Conservation (phyloP, 2,329 filamentous ascomycete genomes). For the Eutypa lata region DNA sequence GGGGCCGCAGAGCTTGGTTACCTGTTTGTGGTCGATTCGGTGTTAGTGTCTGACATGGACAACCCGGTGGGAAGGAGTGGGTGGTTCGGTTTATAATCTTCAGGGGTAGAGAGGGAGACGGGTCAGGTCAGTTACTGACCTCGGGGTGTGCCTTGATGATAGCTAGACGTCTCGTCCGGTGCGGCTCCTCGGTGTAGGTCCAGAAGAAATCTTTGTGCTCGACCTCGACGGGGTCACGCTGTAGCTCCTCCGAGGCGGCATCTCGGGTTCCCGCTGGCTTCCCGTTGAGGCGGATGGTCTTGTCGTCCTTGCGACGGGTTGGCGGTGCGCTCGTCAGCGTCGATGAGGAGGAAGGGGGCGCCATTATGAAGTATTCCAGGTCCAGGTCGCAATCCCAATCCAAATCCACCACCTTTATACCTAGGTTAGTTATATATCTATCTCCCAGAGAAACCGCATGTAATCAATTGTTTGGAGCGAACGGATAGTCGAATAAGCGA, state of each 20-base stretch:
- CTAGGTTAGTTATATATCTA: background rate
- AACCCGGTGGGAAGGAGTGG: too few relatives aligned
- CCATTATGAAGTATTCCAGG: constrained; percentile 15
- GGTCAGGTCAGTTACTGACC: constrained; percentile 45
- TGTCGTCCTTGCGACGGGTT: constrained; percentile 11
- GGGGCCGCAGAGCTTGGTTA: constrained; percentile 94
- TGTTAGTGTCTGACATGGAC: too few relatives aligned
- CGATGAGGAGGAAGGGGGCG: constrained; percentile 21
- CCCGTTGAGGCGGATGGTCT: constrained; percentile 20
- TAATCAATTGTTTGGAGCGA: too few relatives aligned
- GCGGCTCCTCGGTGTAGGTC: constrained; percentile 98
- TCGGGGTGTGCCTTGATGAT: constrained; percentile 99
- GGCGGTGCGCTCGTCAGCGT: constrained; percentile 26
- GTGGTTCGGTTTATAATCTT: constrained; percentile 10
- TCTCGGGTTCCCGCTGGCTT: constrained; percentile 6
- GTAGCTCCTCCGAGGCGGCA: constrained; percentile 6
- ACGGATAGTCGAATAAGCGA: too few relatives aligned
- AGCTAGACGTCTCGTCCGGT: constrained; percentile 81
- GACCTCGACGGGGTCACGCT: constrained; percentile 38
- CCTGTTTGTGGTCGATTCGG: constrained; percentile 44
- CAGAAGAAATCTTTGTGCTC: constrained; percentile 77
- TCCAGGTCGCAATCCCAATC: background rate
- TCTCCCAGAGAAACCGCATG: too few relatives aligned
- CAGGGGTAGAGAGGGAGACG: constrained; percentile 9
- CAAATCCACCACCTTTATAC: background rate